phyloP scores from a whole-genome alignment of 345 rosid species.

The Citrus unshiu region DNA sequence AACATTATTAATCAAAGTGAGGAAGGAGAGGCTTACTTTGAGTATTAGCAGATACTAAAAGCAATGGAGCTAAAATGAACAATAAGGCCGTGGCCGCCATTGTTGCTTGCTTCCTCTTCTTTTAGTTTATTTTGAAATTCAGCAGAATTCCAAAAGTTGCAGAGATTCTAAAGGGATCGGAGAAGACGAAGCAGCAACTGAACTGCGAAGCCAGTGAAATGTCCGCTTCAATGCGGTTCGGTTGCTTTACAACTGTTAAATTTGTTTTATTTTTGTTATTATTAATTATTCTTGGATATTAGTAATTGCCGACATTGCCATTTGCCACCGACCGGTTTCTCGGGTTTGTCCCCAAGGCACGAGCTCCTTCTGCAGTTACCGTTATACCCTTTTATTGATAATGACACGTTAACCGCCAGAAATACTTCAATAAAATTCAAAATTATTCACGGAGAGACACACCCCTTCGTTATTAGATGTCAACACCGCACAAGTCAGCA shows the following conservation, averaged over 20 bases:
- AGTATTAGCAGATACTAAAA: constrained; percentile 30
- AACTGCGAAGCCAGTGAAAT: constrained; percentile 3
- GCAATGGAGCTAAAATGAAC: constrained; percentile 21
- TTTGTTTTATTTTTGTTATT: neutral
- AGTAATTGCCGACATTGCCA: constrained; percentile 19
- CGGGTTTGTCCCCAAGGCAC: constrained; percentile 6
- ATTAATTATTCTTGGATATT: neutral
- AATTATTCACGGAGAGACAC: neutral
- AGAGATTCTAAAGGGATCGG: neutral
- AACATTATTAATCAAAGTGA: neutral
- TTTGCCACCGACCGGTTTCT: constrained; percentile 11
- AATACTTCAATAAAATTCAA: neutral
- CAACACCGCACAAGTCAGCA: too few species aligned
- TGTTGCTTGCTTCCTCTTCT: neutral
- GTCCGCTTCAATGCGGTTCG: constrained; percentile 18
- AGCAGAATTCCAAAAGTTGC: neutral
- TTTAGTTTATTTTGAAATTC: neutral
- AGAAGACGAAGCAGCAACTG: neutral
- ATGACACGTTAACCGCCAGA: neutral
- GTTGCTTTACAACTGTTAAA: constrained; percentile 18
- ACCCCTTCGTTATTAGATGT: neutral
- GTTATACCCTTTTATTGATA: neutral
- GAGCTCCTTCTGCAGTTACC: neutral
- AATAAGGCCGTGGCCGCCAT: constrained; percentile 22
- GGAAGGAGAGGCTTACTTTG: constrained; percentile 29